Percentiles rank a stretch among this genome's conserved stretches.
These are phyloP conservation scores for Aspergillus sclerotioniger DNA, from an alignment of 495 filamentous ascomycete genomes.

Conservation along the genomic window DNA sequence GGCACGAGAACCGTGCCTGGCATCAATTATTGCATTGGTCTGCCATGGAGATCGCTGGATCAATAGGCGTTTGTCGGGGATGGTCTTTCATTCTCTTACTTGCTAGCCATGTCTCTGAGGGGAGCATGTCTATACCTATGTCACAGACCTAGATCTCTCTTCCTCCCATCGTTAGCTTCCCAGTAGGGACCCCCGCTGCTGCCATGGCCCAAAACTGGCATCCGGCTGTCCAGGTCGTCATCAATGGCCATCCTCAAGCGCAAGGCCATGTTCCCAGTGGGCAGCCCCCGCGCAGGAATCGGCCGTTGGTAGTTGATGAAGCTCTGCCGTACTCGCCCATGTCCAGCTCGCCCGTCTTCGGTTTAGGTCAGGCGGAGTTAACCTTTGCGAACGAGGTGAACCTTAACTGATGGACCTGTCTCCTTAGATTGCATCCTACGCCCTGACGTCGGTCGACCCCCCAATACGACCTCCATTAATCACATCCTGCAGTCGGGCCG, in stretches of 20 bases:
- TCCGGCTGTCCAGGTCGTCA: slow-evolving; percentile 45
- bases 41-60: slow-evolving; percentile 7
- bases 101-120: slow-evolving; percentile 49
- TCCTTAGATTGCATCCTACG: slow-evolving; percentile 38
- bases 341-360: slow-evolving; percentile 84
- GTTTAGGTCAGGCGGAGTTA: slow-evolving; percentile 57
- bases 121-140: slow-evolving; percentile 44
- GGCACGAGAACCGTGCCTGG: slow-evolving; percentile 30
- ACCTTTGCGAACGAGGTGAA: slow-evolving; percentile 19
- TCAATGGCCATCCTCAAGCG: slow-evolving; percentile 38
- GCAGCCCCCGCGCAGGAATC: slow-evolving; percentile 28
- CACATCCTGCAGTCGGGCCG: slow-evolving; percentile 46
- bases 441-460: slow-evolving; percentile 43
- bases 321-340: slow-evolving; percentile 90
- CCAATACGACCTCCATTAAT: slow-evolving; percentile 43
- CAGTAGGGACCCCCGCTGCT: slow-evolving; percentile 10
- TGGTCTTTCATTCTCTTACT: slow-evolving; percentile 14
- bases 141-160: slow-evolving; percentile 33
- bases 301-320: slow-evolving; percentile 68
- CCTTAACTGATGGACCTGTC: slow-evolving; percentile 18
- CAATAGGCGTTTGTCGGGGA: slow-evolving; percentile 13
- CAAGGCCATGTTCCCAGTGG: slow-evolving; percentile 29
- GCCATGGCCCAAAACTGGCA: slow-evolving; percentile 43
- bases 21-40: slow-evolving; percentile 27
- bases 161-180: slow-evolving; percentile 21